Base-by-base conservation (phyloP, 306 rosid genomes). In the Parietaria judaica region DNA sequence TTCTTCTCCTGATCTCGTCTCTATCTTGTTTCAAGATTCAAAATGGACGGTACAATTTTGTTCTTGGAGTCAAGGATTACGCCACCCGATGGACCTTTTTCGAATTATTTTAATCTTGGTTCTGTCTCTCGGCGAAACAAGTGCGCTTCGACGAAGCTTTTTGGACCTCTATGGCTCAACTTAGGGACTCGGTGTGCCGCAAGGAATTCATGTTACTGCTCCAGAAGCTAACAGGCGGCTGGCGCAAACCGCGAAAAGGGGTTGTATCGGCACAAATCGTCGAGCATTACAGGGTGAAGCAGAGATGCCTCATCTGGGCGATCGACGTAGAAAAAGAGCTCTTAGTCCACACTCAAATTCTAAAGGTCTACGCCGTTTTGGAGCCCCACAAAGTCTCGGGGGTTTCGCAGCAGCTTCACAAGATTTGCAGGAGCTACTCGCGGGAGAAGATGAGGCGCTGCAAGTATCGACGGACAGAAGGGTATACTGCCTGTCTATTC, bases 361-460 rank as follows among this genome's bases (percentile, higher is more conserved):
- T 83, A 66, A 75, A 54, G 70, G 64, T 77, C 70, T 83, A 73
- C 81, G 83, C 78, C 70, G 70, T 83, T 52, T 57, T 72, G 66
- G 67, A 70, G 37, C 55, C 62, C 54, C 72, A 70, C 4, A 74
- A 78, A 56, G 15, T 75, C 49, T 68, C 66, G 45, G 58, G 47
- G 50, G 31, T 70, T 61, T 73, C 61, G 43, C 72, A 70, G 63
- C 59, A 55, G 63, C 56, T 78, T 50, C 67, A 70, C 49, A 17
- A 50, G 43, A 51, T 71, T 36, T 67, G 60, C 65, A 51, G 65
- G 46, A 73, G 54, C 13, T 75, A 70, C 51, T 34, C 78, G 51
- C 55, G 8, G 49, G 80, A 77, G 51, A 59, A 55, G 72, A 63
- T 64, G 69, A 67, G 51, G 11, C 70, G 63, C 58, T 83, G 85